Percentiles rank a stretch among this genome's conserved stretches.
phyloP scores from a whole-genome alignment of 208 protist species.

The Acanthamoeba pearcei region DNA sequence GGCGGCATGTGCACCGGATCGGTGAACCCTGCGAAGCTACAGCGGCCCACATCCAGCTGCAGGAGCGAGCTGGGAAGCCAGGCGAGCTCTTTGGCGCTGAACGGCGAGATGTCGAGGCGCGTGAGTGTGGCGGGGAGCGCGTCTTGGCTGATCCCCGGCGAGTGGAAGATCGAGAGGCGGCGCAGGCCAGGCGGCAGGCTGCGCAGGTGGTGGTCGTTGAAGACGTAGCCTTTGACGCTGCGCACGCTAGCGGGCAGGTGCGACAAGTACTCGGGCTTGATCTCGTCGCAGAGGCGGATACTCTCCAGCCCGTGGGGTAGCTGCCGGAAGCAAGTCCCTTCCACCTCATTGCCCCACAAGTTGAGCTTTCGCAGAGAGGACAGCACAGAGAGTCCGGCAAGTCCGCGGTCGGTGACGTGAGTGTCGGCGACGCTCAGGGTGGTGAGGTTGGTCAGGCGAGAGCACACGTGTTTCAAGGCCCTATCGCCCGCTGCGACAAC shows the following conservation, averaged over 20 bases:
- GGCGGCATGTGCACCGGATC: not conserved
- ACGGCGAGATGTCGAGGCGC: not conserved
- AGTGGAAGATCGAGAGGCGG: not conserved
- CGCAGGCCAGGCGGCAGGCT: not conserved
- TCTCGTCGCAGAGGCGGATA: not conserved
- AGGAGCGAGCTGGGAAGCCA: not conserved
- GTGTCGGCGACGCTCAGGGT: not conserved
- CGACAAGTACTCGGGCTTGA: not conserved
- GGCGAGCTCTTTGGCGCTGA: not conserved
- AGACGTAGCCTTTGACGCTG: not conserved
- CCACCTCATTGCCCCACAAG: not conserved
- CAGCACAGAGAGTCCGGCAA: not conserved
- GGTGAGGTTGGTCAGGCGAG: not conserved
- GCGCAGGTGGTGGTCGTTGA: not conserved
- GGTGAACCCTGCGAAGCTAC: not conserved
- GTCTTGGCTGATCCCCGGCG: not conserved
- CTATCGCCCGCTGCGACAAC: not conserved
- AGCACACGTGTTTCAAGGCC: not conserved
- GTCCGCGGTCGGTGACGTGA: not conserved
- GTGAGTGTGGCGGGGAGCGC: not conserved
- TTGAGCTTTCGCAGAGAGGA: not conserved
- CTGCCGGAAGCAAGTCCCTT: not conserved
- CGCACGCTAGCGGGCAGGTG: not conserved
- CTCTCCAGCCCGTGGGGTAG: not conserved
- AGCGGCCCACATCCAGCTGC: not conserved